These are phyloP conservation scores for Ascochyta koolunga DNA, from an alignment of 2,329 filamentous ascomycete species.

Conservation along the genomic window DNA sequence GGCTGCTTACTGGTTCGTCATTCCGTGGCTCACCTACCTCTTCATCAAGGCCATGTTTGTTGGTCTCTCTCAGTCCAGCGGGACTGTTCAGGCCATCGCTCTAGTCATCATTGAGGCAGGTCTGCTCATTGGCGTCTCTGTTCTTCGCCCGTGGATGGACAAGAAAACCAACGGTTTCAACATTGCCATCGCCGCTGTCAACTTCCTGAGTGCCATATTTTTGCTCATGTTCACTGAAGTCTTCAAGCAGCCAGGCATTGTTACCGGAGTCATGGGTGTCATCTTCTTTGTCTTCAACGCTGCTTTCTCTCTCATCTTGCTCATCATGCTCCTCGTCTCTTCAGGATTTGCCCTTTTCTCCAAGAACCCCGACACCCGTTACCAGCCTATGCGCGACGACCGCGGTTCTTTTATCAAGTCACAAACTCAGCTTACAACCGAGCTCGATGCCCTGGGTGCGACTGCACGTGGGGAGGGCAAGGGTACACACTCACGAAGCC, in stretches of 20 bases:
- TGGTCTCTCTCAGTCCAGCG: constrained; percentile 74
- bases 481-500: constrained; percentile 56
- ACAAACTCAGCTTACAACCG: constrained; percentile 83
- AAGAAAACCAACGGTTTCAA: constrained; percentile 98
- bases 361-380: constrained; percentile 93
- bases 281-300: constrained; percentile 89
- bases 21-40: constrained; percentile 77
- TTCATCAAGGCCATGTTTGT: constrained; percentile 91
- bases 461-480: constrained; percentile 81
- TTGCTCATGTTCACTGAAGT: constrained; percentile 86
- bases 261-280: constrained; percentile 87
- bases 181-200: constrained; percentile 86
- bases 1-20: constrained; percentile 93
- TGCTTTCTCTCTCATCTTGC: constrained; percentile 77
- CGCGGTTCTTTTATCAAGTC: constrained; percentile 98
- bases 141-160: constrained; percentile 96
- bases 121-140: constrained; percentile 76
- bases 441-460: constrained; percentile 86
- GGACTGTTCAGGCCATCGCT: constrained; percentile 77
- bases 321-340: constrained; percentile 80
- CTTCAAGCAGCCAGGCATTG: constrained; percentile 81
- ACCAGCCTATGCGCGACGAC: constrained; percentile 96
- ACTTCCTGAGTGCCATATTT: constrained; percentile 90
- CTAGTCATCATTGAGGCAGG: constrained; percentile 82
- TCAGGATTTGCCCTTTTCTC: constrained; percentile 81